Conservation (phyloP, 2,329 filamentous ascomycete genomes). For the Paracorniculantispora psalliotae region DNA sequence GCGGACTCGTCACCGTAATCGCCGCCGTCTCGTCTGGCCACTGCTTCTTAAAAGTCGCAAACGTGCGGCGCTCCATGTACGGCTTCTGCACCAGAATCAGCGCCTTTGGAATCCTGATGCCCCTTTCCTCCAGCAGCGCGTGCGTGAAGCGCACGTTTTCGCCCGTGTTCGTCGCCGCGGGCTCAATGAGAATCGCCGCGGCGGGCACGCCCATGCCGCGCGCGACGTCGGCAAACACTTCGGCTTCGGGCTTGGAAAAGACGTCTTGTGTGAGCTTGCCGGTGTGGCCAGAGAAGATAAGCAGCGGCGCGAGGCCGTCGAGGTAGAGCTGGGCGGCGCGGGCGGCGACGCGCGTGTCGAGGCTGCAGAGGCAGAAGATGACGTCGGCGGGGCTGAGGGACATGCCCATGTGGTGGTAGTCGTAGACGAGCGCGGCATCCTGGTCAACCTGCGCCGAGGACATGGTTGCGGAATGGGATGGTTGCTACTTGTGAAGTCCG, state of each 20-base stretch:
- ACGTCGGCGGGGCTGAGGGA: slow-evolving; percentile 32
- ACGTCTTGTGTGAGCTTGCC: slow-evolving; percentile 36
- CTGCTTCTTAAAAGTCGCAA: slow-evolving; percentile 42
- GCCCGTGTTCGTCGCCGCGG: slow-evolving; percentile 39
- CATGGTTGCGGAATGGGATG: neutral
- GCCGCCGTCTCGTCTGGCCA: slow-evolving; percentile 33
- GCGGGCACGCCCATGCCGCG: slow-evolving; percentile 34
- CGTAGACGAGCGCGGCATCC: slow-evolving; percentile 36
- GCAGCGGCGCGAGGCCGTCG: slow-evolving; percentile 31
- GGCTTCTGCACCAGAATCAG: slow-evolving; percentile 44
- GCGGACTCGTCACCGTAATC: slow-evolving; percentile 38
- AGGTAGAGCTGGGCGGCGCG: slow-evolving; percentile 39
- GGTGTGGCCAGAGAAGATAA: slow-evolving; percentile 41
- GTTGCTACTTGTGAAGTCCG: neutral
- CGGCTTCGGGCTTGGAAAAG: slow-evolving; percentile 38
- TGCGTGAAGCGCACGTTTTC: slow-evolving; percentile 43
- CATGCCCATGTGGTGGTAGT: slow-evolving; percentile 40
- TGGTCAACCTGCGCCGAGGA: slow-evolving; percentile 8
- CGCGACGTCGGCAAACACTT: slow-evolving; percentile 38
- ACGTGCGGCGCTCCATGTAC: slow-evolving; percentile 44
- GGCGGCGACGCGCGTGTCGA: slow-evolving; percentile 39
- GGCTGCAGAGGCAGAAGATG: slow-evolving; percentile 44
- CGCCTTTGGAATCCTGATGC: slow-evolving; percentile 22
- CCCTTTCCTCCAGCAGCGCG: slow-evolving; percentile 26
- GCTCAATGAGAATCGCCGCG: slow-evolving; percentile 35